Percentiles rank a stretch among this genome's conserved stretches.
phyloP scores from a whole-genome alignment of 176 grass and related monocot species.

The Hordeum marinum region DNA sequence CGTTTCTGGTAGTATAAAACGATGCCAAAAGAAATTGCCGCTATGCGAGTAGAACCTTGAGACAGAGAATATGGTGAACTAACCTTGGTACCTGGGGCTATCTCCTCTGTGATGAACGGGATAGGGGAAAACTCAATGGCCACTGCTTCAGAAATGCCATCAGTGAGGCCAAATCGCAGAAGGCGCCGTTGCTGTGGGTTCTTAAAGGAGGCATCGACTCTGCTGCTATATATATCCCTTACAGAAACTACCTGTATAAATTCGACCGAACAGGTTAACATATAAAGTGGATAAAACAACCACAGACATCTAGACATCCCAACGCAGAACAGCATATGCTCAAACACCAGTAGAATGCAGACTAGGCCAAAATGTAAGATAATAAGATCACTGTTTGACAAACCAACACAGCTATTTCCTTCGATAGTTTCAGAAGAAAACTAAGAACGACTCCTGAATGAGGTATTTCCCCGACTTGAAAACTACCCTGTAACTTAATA shows the following conservation, averaged over 20 bases:
- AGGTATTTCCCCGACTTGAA: too few species aligned
- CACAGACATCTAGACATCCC: too few species aligned
- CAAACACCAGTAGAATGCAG: neutral
- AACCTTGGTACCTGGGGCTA: conserved; percentile 84
- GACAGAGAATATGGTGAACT: conserved; percentile 3
- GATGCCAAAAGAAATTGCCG: neutral
- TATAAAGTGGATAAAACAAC: neutral
- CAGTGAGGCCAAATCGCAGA: conserved; percentile 63
- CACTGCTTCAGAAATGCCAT: conserved; percentile 60
- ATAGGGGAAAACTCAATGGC: conserved; percentile 75
- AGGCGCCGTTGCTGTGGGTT: conserved; percentile 47
- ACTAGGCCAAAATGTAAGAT: neutral
- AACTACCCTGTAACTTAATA: too few species aligned
- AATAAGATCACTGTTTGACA: neutral
- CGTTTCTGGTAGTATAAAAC: neutral
- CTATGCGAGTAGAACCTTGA: neutral
- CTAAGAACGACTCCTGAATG: too few species aligned
- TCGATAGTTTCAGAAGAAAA: too few species aligned
- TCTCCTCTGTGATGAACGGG: conserved; percentile 59
- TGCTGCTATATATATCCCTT: conserved; percentile 77
- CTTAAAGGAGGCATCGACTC: conserved; percentile 65
- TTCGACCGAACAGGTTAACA: neutral
- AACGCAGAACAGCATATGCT: neutral
- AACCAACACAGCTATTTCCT: neutral
- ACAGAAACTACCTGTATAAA: conserved; percentile 58